phyloP scores from a whole-genome alignment of 495 filamentous ascomycete species.

The Cercophora sp. region DNA sequence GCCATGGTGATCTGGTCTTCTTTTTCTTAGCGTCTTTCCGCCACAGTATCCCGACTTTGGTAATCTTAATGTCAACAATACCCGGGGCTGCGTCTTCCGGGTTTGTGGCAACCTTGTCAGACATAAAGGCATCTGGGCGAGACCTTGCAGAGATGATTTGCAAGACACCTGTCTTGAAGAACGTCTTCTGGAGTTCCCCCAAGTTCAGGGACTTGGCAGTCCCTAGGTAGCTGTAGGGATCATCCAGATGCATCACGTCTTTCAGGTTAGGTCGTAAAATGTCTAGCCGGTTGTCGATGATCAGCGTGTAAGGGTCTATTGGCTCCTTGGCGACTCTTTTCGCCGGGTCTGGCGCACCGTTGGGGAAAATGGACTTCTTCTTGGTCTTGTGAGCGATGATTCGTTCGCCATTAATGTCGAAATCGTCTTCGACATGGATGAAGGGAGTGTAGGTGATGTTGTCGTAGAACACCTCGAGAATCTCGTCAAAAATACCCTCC shows the following conservation, averaged over 20 bases:
- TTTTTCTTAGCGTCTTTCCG: conserved; percentile 94
- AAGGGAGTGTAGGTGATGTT: conserved; percentile 98
- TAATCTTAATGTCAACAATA: conserved; percentile 94
- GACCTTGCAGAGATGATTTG: conserved; percentile 93
- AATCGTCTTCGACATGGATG: conserved; percentile 90
- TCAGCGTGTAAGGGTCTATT: conserved; percentile 90
- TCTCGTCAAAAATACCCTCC: conserved; percentile 86
- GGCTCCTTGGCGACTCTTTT: conserved; percentile 70
- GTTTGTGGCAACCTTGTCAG: conserved; percentile 74
- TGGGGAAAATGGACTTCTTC: conserved; percentile 70
- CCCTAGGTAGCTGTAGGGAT: conserved; percentile 84
- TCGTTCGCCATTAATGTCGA: conserved; percentile 74
- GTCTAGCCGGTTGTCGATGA: conserved; percentile 83
- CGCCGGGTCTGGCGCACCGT: conserved; percentile 57
- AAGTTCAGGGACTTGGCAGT: conserved; percentile 70
- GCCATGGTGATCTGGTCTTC: conserved; percentile 92
- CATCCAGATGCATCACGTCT: conserved; percentile 87
- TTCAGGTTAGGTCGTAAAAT: conserved; percentile 76
- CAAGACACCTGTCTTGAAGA: conserved; percentile 83
- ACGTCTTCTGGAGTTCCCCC: conserved; percentile 73
- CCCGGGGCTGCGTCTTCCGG: conserved; percentile 85
- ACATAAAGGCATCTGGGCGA: conserved; percentile 90
- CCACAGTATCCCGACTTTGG: conserved; percentile 94
- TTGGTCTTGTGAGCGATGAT: conserved; percentile 62
- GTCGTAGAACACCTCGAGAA: conserved; percentile 94